Evolutionary conservation across 2,329 filamentous ascomycete genomes (phyloP), one percentile per base, ranked within the genome.

Genomic region (Claviceps capensis): DNA sequence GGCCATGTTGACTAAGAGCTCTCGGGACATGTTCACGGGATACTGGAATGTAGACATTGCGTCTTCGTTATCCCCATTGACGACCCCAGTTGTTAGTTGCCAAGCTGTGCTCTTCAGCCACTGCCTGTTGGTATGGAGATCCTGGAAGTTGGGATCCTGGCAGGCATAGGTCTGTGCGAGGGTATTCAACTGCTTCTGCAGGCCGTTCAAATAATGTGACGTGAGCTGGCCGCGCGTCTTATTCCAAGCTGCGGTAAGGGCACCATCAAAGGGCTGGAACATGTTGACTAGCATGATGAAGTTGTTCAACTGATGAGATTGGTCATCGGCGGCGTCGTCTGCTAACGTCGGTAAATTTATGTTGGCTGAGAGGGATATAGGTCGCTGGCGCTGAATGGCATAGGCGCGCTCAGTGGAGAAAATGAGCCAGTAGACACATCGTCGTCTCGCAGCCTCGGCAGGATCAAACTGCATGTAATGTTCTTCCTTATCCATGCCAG

Each of bases 381-480:
- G 85, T 45, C 82, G 79, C 57, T 79, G 77, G 61, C 83, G 78
- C 63, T 86, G 81, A 34, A 90, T 71, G 48, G 83, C 83, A 63
- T 88, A 88, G 13, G 84, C 79, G 65, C 84, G 78, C 68, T 89
- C 85, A 8, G 81, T 81, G 1, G 85, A 74, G 60, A 85, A 83
- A 8, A 88, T 69, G 9, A 88, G 72, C 85, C 85, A 89, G 62
- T 82, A 89, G 0, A 88, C 69, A 36, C 84, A 76, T 52, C 85
- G 73, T 58, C 78, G 76, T 55, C 82, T 76, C 22, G 81, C 76
- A 1, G 78, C 75, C 53, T 88, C 84, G 17, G 78, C 65, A 4
- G 69, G 67, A 56, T 80, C 78, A 58, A 77, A 77, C 51, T 78
- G 73, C 44, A 74, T 58, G 61, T 87, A 88, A 8, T 75, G 70